These are phyloP conservation scores for Musa schizocarpa DNA, from an alignment of 176 grass and related monocot species.

Conservation along the genomic window DNA sequence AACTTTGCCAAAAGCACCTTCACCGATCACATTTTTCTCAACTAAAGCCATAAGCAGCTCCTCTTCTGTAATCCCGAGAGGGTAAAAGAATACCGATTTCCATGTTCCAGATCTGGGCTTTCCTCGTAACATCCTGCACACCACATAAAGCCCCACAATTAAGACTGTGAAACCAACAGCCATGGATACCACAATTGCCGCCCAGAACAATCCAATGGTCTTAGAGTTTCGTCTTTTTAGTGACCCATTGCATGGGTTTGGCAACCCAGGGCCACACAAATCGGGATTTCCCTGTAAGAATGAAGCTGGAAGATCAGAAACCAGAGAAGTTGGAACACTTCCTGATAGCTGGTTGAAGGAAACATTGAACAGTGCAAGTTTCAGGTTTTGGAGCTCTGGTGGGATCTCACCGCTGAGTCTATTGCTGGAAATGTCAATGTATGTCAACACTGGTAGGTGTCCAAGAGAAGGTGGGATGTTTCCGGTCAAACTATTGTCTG, in stretches of 20 bases:
- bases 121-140: conserved; percentile 11
- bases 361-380: conserved; percentile 70
- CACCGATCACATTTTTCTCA: conserved; percentile 40
- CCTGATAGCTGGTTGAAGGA: conserved; percentile 66
- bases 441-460: conserved; percentile 52
- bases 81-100: conserved; percentile 61
- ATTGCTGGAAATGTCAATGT: conserved; percentile 76
- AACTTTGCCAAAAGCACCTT: conserved; percentile 49
- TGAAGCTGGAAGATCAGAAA: conserved; percentile 53
- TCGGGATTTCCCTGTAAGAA: conserved; percentile 53
- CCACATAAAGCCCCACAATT: conserved; percentile 29
- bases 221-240: conserved; percentile 10
- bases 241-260: conserved; percentile 19
- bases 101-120: neutral
- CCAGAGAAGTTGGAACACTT: conserved; percentile 37
- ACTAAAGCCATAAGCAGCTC: conserved; percentile 36
- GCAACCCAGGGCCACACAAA: conserved; percentile 53
- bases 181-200: conserved; percentile 29
- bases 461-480: conserved; percentile 53
- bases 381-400: conserved; percentile 43
- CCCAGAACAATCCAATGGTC: conserved; percentile 19
- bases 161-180: conserved; percentile 26
- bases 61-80: conserved; percentile 43
- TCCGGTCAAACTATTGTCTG: conserved; percentile 53
- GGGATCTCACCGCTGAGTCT: conserved; percentile 52